These are phyloP conservation scores for Lotus japonicus DNA, from an alignment of 306 rosid species.

Conservation along the genomic window DNA sequence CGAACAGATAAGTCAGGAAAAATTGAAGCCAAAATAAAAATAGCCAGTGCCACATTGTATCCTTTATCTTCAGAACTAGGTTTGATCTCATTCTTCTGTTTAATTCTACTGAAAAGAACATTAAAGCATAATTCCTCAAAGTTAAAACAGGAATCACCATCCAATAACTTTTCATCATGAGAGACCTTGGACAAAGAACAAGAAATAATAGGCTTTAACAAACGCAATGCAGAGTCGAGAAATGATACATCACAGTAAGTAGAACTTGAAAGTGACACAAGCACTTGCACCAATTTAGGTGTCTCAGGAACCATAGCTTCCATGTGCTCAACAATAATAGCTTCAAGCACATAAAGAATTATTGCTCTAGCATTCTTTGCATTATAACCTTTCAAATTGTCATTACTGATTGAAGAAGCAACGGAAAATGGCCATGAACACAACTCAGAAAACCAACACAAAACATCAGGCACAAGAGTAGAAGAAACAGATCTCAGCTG, in stretches of 20 bases:
- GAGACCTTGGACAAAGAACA: slow-evolving; percentile 65
- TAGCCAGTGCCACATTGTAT: slow-evolving; percentile 57
- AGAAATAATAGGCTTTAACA: slow-evolving; percentile 82
- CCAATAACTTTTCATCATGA: slow-evolving; percentile 55
- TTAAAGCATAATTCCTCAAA: slow-evolving; percentile 82
- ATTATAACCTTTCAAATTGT: slow-evolving; percentile 58
- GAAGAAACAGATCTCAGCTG: slow-evolving; percentile 80
- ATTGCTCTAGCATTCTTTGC: slow-evolving; percentile 87
- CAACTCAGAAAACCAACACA: slow-evolving; percentile 87
- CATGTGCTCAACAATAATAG: slow-evolving; percentile 82
- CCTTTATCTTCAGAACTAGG: slow-evolving; percentile 37
- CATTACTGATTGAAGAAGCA: slow-evolving; percentile 34
- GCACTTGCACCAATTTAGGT: slow-evolving; percentile 75
- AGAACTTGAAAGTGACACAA: slow-evolving; percentile 68
- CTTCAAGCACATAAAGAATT: slow-evolving; percentile 73
- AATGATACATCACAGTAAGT: slow-evolving; percentile 84
- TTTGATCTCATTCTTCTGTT: slow-evolving; percentile 32
- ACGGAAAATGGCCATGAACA: slow-evolving; percentile 69
- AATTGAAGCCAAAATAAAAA: slow-evolving; percentile 75
- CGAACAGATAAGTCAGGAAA: slow-evolving; percentile 68
- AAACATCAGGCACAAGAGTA: slow-evolving; percentile 64
- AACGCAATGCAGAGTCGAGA: slow-evolving; percentile 62
- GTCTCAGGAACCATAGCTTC: slow-evolving; percentile 89
- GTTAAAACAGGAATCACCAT: slow-evolving; percentile 60
- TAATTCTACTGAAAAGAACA: slow-evolving; percentile 56